phyloP scores from a whole-genome alignment of 2,329 filamentous ascomycete genomes.

The Fusarium globosum region DNA sequence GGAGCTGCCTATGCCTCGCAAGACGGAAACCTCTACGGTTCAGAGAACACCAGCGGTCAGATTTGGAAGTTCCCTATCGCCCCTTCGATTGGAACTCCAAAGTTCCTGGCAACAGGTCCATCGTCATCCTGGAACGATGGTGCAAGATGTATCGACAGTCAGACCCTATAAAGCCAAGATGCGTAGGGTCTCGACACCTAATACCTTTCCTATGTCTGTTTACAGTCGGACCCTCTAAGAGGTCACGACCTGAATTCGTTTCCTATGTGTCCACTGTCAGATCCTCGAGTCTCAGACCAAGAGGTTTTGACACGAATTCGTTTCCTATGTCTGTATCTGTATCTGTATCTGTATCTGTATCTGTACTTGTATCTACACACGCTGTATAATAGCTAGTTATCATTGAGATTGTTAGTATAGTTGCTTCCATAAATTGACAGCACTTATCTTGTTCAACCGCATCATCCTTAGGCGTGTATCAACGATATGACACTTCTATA shows the following conservation, averaged over 20 bases:
- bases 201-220: conserved; percentile 21
- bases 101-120: conserved; percentile 24
- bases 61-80: conserved; percentile 39
- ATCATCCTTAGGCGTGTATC: background rate
- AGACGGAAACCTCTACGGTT: conserved; percentile 38
- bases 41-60: conserved; percentile 31
- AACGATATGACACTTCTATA: background rate
- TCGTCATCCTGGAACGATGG: conserved; percentile 32
- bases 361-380: background rate
- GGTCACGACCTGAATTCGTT: background rate
- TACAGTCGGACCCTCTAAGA: conserved; percentile 3
- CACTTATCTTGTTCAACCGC: background rate
- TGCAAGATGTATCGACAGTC: conserved; percentile 39
- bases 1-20: conserved; percentile 35
- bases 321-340: conserved; percentile 21
- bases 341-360: conserved; percentile 2
- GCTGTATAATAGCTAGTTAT: conserved; percentile 19
- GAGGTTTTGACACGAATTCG: background rate
- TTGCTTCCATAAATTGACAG: conserved; percentile 14
- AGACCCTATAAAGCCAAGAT: conserved; percentile 4
- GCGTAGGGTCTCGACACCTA: background rate
- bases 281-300: background rate
- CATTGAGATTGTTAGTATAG: background rate
- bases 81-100: conserved; percentile 18
- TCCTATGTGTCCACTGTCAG: conserved; percentile 17